Percentiles rank a stretch among this genome's conserved stretches.
phyloP scores from a whole-genome alignment of 768 basidiomycete species.

The Calocybe gangraenosa region DNA sequence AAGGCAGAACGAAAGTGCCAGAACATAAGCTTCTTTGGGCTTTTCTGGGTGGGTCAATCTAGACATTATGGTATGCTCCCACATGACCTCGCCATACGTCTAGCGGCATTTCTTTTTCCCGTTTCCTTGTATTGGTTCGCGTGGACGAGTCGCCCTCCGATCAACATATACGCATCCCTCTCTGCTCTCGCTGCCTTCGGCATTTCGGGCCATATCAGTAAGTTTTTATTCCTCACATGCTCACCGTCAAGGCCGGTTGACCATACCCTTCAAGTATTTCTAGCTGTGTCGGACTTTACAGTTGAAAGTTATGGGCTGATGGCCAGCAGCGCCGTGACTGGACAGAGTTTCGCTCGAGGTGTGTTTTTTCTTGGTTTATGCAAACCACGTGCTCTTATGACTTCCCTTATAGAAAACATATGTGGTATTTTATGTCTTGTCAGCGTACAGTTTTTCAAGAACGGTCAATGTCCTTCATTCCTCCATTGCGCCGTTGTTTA shows the following conservation, averaged over 20 bases:
- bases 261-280: constrained; percentile 11
- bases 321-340: constrained; percentile 21
- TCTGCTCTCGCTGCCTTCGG: constrained; percentile 16
- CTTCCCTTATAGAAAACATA: constrained; percentile 10
- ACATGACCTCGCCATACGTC: not conserved
- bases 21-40: constrained; percentile 21
- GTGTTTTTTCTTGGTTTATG: not conserved
- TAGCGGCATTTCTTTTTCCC: constrained; percentile 19
- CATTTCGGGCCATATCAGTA: constrained; percentile 20
- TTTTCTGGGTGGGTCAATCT: constrained; percentile 8
- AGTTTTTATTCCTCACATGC: not conserved
- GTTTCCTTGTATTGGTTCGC: constrained; percentile 22
- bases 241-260: not conserved
- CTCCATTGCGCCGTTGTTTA: not conserved
- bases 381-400: not conserved
- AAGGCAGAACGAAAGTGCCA: constrained; percentile 15
- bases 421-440: constrained; percentile 18
- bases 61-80: not conserved
- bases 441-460: constrained; percentile 14
- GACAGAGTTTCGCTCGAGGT: constrained; percentile 21
- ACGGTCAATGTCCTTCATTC: constrained; percentile 5
- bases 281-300: constrained; percentile 20
- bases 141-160: constrained; percentile 16
- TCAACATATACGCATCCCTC: constrained; percentile 18
- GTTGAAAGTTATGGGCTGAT: constrained; percentile 20